phyloP scores from a whole-genome alignment of 2,329 filamentous ascomycete genomes.

The Bipolaris oryzae region DNA sequence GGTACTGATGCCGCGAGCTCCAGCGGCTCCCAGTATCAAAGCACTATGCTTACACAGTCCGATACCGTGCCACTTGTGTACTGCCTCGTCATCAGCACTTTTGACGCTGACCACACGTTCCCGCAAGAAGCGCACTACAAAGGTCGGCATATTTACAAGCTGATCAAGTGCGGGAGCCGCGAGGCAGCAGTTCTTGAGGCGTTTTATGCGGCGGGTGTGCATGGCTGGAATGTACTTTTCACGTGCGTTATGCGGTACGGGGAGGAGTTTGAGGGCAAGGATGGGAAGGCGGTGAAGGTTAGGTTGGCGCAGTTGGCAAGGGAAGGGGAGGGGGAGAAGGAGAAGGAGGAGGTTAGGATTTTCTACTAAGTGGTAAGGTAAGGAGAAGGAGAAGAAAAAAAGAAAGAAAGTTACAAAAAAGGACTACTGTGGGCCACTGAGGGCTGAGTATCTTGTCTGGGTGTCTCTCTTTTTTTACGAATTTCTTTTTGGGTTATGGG shows the following conservation, averaged over 20 bases:
- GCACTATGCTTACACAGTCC: too few species aligned
- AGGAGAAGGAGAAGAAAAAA: background rate
- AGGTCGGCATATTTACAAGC: conserved; percentile 37
- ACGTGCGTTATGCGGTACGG: conserved; percentile 37
- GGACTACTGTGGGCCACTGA: background rate
- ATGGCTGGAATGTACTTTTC: conserved; percentile 42
- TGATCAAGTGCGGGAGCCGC: conserved; percentile 41
- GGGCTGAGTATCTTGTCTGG: background rate
- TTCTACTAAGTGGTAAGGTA: conserved; percentile 34
- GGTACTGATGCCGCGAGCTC: conserved; percentile 4
- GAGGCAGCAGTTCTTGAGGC: conserved; percentile 39
- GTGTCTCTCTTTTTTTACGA: background rate
- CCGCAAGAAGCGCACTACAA: conserved; percentile 15
- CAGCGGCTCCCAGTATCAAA: too few species aligned
- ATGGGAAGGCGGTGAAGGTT: conserved; percentile 29
- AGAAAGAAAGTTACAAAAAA: background rate
- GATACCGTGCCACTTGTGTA: conserved; percentile 28
- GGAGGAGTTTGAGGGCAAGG: conserved; percentile 31
- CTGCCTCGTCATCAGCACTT: conserved; percentile 33
- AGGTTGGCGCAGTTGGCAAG: conserved; percentile 32
- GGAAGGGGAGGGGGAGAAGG: conserved; percentile 18
- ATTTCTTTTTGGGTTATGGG: too few species aligned
- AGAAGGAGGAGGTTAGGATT: conserved; percentile 19
- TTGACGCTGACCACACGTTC: conserved; percentile 26
- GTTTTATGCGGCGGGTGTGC: conserved; percentile 36